Evolutionary conservation across 1,284 basidiomycete genomes (phyloP).

Genomic region (Tetrapyrgos nigripes): DNA sequence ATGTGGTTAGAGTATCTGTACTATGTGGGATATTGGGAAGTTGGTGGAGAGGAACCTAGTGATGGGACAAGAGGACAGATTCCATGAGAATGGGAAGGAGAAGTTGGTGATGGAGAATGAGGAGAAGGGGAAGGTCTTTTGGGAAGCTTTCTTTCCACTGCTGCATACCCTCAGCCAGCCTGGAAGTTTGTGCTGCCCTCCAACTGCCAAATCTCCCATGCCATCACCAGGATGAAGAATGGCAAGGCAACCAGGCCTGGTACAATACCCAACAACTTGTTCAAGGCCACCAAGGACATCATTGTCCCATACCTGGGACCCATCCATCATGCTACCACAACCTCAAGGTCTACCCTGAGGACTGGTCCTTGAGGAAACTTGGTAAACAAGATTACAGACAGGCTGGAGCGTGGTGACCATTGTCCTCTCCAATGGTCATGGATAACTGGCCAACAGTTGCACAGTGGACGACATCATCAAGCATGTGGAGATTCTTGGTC

Average conservation of each 20-base stretch:
- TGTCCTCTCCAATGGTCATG: conserved; percentile 27
- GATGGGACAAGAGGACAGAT: conserved; percentile 20
- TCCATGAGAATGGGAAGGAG: conserved; percentile 21
- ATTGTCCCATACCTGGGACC: conserved; percentile 26
- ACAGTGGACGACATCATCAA: conserved; percentile 30
- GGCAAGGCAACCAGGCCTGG: conserved; percentile 37
- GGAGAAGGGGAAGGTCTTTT: conserved; percentile 49
- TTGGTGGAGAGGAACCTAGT: no score
- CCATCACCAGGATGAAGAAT: conserved; percentile 21
- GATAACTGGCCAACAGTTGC: conserved; percentile 30
- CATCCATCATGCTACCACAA: conserved; percentile 32
- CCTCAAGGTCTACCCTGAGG: conserved; percentile 21
- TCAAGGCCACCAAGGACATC: conserved; percentile 24
- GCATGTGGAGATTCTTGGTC: conserved; percentile 24
- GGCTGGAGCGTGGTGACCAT: conserved; percentile 33
- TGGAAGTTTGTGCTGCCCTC: conserved; percentile 16
- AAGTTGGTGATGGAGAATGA: conserved; percentile 37
- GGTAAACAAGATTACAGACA: conserved; percentile 32
- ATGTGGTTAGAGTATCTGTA: conserved; percentile 28
- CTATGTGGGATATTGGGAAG: no score
- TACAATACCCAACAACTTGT: conserved; percentile 36
- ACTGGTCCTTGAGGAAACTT: conserved; percentile 33
- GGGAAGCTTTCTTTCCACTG: conserved; percentile 41
- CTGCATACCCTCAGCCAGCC: conserved; percentile 30
- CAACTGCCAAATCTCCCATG: conserved; percentile 17